Evolutionary conservation across 1,284 basidiomycete species (phyloP).

Genomic region (Kwoniella shivajii): DNA sequence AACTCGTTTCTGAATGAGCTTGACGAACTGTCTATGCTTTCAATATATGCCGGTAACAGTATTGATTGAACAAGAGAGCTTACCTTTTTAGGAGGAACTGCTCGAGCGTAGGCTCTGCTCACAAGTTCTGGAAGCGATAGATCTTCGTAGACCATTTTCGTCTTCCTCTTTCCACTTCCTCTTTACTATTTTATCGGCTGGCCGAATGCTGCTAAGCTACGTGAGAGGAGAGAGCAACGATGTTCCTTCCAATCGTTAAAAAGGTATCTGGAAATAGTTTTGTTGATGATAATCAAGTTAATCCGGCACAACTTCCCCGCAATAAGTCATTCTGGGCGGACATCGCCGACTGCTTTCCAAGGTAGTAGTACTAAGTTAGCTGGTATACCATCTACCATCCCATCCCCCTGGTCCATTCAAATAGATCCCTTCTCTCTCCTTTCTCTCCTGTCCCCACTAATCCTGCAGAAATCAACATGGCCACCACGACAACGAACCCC

Average conservation of each 20-base stretch:
- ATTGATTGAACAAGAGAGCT: background rate
- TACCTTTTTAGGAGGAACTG: constrained; percentile 21
- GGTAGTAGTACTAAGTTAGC: background rate
- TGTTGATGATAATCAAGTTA: background rate
- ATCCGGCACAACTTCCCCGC: no score
- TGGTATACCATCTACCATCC: no score
- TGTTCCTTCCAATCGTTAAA: no score
- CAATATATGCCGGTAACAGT: background rate
- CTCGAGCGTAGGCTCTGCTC: constrained; percentile 19
- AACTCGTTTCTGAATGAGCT: constrained; percentile 18
- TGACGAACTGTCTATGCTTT: constrained; percentile 25
- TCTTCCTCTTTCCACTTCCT: background rate
- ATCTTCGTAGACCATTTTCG: constrained; percentile 15
- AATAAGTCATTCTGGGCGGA: background rate
- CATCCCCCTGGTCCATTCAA: no score
- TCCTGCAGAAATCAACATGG: constrained; percentile 26
- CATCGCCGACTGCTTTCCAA: background rate
- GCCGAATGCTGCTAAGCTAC: background rate
- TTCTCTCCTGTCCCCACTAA: background rate
- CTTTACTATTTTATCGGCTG: background rate
- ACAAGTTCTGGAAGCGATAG: constrained; percentile 18
- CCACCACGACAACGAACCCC: constrained; percentile 41
- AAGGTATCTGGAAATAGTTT: background rate
- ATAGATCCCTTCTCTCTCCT: constrained; percentile 1
- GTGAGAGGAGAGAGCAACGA: background rate